Base-by-base conservation (phyloP, 2,329 filamentous ascomycete genomes). In the Moelleriella libera region DNA sequence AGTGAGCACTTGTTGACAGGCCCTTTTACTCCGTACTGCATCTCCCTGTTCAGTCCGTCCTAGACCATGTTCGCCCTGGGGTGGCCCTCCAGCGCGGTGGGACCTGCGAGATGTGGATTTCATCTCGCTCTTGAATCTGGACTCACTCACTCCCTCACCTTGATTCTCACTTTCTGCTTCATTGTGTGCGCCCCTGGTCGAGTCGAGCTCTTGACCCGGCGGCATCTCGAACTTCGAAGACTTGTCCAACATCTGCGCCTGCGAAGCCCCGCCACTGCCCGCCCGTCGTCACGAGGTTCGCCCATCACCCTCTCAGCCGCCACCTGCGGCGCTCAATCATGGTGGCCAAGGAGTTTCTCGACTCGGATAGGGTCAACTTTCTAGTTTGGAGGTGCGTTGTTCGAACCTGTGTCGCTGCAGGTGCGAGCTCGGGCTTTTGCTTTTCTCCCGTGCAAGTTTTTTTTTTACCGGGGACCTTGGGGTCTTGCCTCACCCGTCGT, bases 331-430 rank as follows among this genome's bases (percentile, higher is more conserved):
- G 58, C 58, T 52, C 53, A 52, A 59, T 57, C 58, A 79, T 78
- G 75, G 63, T 65, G 55, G 55, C 57, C 59, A 79, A 78, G 68
- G 76, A 80, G 68, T 71, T 71, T 60, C 70, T 83, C 58, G 75
- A 80, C 71, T 80, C 76, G 55, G 73, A 82, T 64, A 72, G 76
- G 70, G 69, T 82, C 72, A 83, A 82, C 70, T 82, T 78, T 71
- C 72, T 83, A 63, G 72, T 83, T 62, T 83, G 79, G 79, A 80
- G 77, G 79, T 83, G 71, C 65, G 78, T 74, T n/a, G 10, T 21
- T 12, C 8, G 41, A 45, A n/a, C n/a, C n/a, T n/a, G n/a, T n/a
- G n/a, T n/a, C n/a, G n/a, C n/a, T n/a, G n/a, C n/a, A n/a, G n/a
- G n/a, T n/a, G n/a, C n/a, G n/a, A n/a, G n/a, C n/a, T n/a, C n/a